Evolutionary conservation across 805 yeast species (phyloP), one percentile per base, ranked within the genome.

Genomic region (Zygotorulaspora chibaensis): DNA sequence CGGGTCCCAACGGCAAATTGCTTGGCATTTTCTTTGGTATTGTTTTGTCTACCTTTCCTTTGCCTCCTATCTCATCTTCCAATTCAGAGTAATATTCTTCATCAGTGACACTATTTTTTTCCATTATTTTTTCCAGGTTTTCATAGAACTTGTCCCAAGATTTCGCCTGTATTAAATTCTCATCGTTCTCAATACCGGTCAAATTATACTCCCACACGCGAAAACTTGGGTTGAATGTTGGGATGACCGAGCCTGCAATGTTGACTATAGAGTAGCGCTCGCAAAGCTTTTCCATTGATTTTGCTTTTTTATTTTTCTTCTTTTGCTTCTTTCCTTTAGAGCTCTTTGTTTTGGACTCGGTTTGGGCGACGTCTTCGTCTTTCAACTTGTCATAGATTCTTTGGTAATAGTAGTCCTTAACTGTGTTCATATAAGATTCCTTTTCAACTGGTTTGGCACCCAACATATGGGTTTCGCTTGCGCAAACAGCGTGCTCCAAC

Each of bases 141-240:
- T 62, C 58, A 54, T 83, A 81, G 56, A 84, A 83, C 3, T 54
- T 58, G 42, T 69, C 73, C 93, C 93, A 85, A 6, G 84, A 73
- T 48, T 70, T 52, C 52, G 67, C 37, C 3, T 46, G 15, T 36
- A 51, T 40, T 15, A 23, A 16, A 6, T 34, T 28, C 2, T 40
- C 33, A n/a, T 48, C 45, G 3, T 58, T 56, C n/a, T 61, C 67
- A 38, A 84, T 59, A 1, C 73, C 83, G 0, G 87, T 75, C 30
- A 77, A 76, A 58, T 87, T 87, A 63, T 87, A 87, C 61, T 87
- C 96, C 93, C 95, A 87, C 2, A 87, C 80, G 52, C 96, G 72
- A 50, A 87, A 59, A 4, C 89, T 87, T 4, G 96, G 89, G 53
- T 85, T 86, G 66, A 82, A 88, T 0, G 95, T 87, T 2, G 96